Evolutionary conservation across 1,284 basidiomycete species (phyloP), one percentile per base, ranked within the genome.

Genomic region (Apiotrichum domesticum): DNA sequence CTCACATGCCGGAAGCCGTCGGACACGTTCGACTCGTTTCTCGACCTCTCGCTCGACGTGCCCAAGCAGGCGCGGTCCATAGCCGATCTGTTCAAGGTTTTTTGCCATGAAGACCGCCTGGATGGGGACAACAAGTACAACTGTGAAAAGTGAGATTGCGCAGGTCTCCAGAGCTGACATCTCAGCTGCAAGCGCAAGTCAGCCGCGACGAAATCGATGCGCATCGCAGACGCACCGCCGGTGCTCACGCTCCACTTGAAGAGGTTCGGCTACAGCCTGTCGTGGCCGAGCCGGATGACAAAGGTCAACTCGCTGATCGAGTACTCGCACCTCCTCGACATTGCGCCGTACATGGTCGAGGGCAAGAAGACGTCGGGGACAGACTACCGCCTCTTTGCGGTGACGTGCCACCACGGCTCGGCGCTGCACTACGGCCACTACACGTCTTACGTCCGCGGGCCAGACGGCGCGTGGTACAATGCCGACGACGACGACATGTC

Each of bases 231-330:
- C 56, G 88, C 93, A 1, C 96, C 96, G 0, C 77, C 84, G 21
- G 86, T 94, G n/a, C 82, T 99, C 39, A 97, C 94, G 0, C 81
- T 99, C n/a, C 96, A 98, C 70, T 79, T 99, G 43, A 98, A 98
- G 78, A 85, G 96, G 15, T 99, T 99, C 76, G 69, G 66, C n/a
- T 66, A 71, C 58, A 68, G 64, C 54, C 68, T 66, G 46, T 63
- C 63, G 37, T 55, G 61, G 14, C 64, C 59, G 33, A 66, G 70
- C n/a, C 88, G 88, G 9, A 88, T 95, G 21, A 82, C 86, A 58
- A 98, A 98, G 78, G 85, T 96, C 47, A 83, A 82, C 3, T 85
- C 88, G 52, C 78, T 80, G 41, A 80, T 99, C 63, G 79, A 83
- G 11, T 99, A 94, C 72, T 85, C 87, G 15, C 87, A 93, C 52